phyloP scores from a whole-genome alignment of 257 asterid genomes.

The Phtheirospermum japonicum region DNA sequence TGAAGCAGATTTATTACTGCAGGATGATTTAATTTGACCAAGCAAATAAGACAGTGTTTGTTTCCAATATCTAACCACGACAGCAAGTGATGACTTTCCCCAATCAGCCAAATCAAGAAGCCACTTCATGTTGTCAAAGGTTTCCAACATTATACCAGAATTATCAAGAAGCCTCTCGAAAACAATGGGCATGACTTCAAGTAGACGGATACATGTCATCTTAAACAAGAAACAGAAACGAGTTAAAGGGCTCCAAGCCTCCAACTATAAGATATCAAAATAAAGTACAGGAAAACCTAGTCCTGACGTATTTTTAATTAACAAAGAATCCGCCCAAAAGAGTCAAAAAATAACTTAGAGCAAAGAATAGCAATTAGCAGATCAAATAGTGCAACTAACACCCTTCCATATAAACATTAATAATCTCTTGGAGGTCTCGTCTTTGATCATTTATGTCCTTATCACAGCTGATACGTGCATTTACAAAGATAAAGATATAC shows the following conservation, averaged over 20 bases:
- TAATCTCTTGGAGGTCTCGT: slow-evolving; percentile 18
- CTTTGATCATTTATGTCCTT: slow-evolving; percentile 20
- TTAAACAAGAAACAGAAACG: slow-evolving; percentile 39
- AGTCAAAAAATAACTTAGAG: slow-evolving; percentile 17
- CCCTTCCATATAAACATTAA: slow-evolving; percentile 1
- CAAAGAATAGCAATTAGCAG: slow-evolving; percentile 10
- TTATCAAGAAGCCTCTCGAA: slow-evolving; percentile 50
- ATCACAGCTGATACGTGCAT: slow-evolving; percentile 25
- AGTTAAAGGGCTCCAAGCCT: slow-evolving; percentile 17
- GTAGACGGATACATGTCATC: slow-evolving; percentile 90
- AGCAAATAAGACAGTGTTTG: slow-evolving; percentile 65
- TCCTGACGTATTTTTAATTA: slow-evolving; percentile 14
- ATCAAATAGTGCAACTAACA: slow-evolving; percentile 23
- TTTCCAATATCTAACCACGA: slow-evolving; percentile 90
- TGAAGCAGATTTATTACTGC: slow-evolving; percentile 53
- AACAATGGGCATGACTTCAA: slow-evolving; percentile 77
- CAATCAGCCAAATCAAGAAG: slow-evolving; percentile 82
- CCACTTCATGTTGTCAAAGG: slow-evolving; percentile 47
- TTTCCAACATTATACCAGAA: slow-evolving; percentile 38
- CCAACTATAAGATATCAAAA: slow-evolving; percentile 22
- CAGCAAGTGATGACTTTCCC: slow-evolving; percentile 88
- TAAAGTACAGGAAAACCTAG: slow-evolving; percentile 22
- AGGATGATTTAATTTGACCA: slow-evolving; percentile 54
- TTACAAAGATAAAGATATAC: not conserved
- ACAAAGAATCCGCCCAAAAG: slow-evolving; percentile 24